Percentiles rank a stretch among this genome's conserved stretches.
phyloP scores from a whole-genome alignment of 495 filamentous ascomycete genomes.

The Astrothelium subdiscretum region DNA sequence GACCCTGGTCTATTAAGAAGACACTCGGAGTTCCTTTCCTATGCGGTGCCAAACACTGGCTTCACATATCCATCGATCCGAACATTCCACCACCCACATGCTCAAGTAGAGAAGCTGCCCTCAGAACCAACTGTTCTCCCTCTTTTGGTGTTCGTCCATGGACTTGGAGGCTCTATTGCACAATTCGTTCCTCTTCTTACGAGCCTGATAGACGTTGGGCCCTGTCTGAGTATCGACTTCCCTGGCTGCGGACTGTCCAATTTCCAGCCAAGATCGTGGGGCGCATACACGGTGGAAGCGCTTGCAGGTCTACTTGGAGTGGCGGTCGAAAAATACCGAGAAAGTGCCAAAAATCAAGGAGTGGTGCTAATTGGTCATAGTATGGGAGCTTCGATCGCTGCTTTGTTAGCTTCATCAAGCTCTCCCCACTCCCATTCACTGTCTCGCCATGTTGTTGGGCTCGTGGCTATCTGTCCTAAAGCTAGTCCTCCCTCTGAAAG shows the following conservation, averaged over 20 bases:
- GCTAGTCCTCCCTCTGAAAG: constrained; percentile 48
- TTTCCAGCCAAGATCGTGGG: constrained; percentile 58
- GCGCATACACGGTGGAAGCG: constrained; percentile 66
- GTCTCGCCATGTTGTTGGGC: constrained; percentile 54
- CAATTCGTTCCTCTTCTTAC: constrained; percentile 78
- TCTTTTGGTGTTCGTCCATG: constrained; percentile 81
- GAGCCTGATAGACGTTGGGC: constrained; percentile 69
- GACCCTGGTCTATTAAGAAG: constrained; percentile 49
- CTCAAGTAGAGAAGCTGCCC: constrained; percentile 67
- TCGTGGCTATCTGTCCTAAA: constrained; percentile 71
- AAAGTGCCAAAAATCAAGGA: constrained; percentile 52
- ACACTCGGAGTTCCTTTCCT: constrained; percentile 57
- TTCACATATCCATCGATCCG: constrained; percentile 68
- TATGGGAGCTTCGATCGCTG: constrained; percentile 72
- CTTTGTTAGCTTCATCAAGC: constrained; percentile 55
- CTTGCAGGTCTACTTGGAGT: constrained; percentile 61
- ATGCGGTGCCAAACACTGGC: constrained; percentile 32
- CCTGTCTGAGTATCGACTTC: constrained; percentile 83
- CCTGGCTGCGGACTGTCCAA: constrained; percentile 76
- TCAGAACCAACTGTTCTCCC: constrained; percentile 61
- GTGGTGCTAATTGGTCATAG: constrained; percentile 80
- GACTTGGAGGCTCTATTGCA: constrained; percentile 76
- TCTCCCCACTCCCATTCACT: constrained; percentile 36
- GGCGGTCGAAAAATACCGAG: constrained; percentile 60
- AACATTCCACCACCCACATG: constrained; percentile 72